A percentile compares a stretch with the other conserved stretches of the same genome.
phyloP scores from a whole-genome alignment of 169 alveolate genomes.

The Perkinsus chesapeaki region DNA sequence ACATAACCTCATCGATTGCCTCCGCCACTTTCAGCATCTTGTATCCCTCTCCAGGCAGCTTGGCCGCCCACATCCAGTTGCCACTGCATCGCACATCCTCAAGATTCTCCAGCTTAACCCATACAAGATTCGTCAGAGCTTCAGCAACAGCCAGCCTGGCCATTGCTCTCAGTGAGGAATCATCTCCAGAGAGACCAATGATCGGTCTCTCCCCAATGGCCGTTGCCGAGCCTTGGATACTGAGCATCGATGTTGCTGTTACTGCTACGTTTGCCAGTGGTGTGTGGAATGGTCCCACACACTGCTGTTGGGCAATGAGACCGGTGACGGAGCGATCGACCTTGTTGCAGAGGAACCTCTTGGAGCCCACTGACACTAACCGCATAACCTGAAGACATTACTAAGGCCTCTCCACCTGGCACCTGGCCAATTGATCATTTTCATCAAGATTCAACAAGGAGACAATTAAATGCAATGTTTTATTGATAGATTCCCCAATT shows the following conservation, averaged over 20 bases:
- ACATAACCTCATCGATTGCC: slow-evolving; percentile 25
- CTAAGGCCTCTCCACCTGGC: no score
- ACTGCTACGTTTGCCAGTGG: slow-evolving; percentile 36
- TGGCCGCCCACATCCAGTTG: slow-evolving; percentile 48
- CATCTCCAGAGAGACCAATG: slow-evolving; percentile 29
- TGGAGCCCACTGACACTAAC: slow-evolving; percentile 32
- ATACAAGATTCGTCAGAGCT: slow-evolving; percentile 36
- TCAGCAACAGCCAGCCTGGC: slow-evolving; percentile 36
- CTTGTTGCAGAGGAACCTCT: slow-evolving; percentile 37
- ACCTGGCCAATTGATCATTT: no score
- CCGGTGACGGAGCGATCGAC: slow-evolving; percentile 46
- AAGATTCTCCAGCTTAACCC: slow-evolving; percentile 15
- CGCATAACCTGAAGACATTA: slow-evolving; percentile 15
- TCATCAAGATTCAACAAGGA: no score
- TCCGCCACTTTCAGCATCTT: slow-evolving; percentile 35
- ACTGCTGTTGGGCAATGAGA: slow-evolving; percentile 43
- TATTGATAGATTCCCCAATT: no score
- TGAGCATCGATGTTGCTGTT: slow-evolving; percentile 21
- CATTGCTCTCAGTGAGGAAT: slow-evolving; percentile 15
- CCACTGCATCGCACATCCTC: slow-evolving; percentile 22
- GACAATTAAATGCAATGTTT: no score
- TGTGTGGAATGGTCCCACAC: slow-evolving; percentile 14
- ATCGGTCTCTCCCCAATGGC: slow-evolving; percentile 46
- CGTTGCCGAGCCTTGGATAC: slow-evolving; percentile 20
- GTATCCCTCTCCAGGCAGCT: slow-evolving; percentile 31